Conservation (phyloP, 2,329 filamentous ascomycete species). For the Alternaria brassicicola region DNA sequence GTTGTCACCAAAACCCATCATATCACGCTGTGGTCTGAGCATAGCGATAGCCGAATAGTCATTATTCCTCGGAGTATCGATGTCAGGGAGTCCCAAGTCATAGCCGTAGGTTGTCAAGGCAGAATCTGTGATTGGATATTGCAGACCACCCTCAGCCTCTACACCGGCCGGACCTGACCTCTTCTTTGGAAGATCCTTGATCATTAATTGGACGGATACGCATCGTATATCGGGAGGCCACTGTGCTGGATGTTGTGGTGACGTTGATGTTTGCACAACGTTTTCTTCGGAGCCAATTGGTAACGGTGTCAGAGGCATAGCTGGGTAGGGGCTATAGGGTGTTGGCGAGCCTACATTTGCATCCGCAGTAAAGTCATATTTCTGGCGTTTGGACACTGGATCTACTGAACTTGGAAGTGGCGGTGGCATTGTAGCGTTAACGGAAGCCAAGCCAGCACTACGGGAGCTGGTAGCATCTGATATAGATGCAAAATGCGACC, state of each 20-base stretch:
- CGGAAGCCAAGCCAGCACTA: conserved; percentile 19
- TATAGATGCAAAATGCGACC: conserved; percentile 23
- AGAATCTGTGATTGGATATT: conserved; percentile 40
- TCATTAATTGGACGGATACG: conserved; percentile 69
- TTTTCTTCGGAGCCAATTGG: conserved; percentile 47
- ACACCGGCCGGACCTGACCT: conserved; percentile 15
- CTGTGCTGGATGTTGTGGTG: conserved; percentile 32
- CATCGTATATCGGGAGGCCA: conserved; percentile 54
- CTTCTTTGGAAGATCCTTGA: conserved; percentile 46
- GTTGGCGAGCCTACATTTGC: conserved; percentile 45
- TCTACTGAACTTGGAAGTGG: conserved; percentile 27
- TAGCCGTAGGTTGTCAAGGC: conserved; percentile 66
- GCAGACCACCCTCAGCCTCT: conserved; percentile 53
- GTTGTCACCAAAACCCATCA: conserved; percentile 42
- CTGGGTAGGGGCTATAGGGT: conserved; percentile 52
- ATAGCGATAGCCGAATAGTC: conserved; percentile 68
- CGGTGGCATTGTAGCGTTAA: conserved; percentile 39
- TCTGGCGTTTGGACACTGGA: conserved; percentile 27
- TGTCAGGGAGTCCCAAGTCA: conserved; percentile 72
- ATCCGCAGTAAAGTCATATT: conserved; percentile 33
- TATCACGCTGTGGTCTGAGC: conserved; percentile 42
- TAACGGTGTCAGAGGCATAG: conserved; percentile 54
- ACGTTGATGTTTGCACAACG: conserved; percentile 23
- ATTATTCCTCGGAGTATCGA: conserved; percentile 73
- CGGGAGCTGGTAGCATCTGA: conserved; percentile 26